A percentile compares a stretch with the other conserved stretches of the same genome.
Evolutionary conservation across 2,329 filamentous ascomycete species (phyloP).

Genomic region (Exophiala calicioides): DNA sequence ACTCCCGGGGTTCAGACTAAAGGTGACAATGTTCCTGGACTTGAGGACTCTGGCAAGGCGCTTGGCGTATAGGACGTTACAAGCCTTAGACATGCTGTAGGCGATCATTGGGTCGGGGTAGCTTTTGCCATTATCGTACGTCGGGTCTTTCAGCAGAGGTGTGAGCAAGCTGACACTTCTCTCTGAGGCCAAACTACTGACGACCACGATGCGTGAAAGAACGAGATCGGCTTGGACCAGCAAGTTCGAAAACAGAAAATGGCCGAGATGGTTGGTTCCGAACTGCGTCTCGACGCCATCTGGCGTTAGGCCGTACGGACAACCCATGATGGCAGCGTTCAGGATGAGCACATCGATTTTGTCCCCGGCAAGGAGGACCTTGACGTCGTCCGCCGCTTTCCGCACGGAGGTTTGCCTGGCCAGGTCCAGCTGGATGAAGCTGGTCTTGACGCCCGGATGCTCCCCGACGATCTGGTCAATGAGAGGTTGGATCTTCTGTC

Average conservation of each 20-base stretch:
- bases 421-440: conserved; percentile 27
- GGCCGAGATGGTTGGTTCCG: conserved; percentile 42
- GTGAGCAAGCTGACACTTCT: conserved; percentile 28
- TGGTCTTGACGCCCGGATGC: conserved; percentile 15
- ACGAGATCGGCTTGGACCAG: conserved; percentile 35
- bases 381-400: conserved; percentile 36
- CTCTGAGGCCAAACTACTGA: conserved; percentile 29
- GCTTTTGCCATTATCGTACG: conserved; percentile 33
- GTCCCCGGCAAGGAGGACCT: conserved; percentile 27
- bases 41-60: conserved; percentile 15
- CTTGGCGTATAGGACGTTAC: conserved; percentile 43
- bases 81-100: conserved; percentile 52
- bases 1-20: conserved; percentile 25
- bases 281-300: conserved; percentile 45
- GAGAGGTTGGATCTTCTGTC: conserved; percentile 31
- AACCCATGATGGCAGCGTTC: conserved; percentile 47
- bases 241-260: conserved; percentile 44
- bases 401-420: conserved; percentile 25
- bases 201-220: conserved; percentile 34
- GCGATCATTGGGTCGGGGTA: conserved; percentile 42
- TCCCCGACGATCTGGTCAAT: conserved; percentile 28
- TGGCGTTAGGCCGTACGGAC: conserved; percentile 28
- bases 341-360: conserved; percentile 47
- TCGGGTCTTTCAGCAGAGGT: conserved; percentile 37
- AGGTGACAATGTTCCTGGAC: conserved; percentile 9